Evolutionary conservation across 805 yeast genomes (phyloP).

Genomic region (Hanseniaspora clermontiae): DNA sequence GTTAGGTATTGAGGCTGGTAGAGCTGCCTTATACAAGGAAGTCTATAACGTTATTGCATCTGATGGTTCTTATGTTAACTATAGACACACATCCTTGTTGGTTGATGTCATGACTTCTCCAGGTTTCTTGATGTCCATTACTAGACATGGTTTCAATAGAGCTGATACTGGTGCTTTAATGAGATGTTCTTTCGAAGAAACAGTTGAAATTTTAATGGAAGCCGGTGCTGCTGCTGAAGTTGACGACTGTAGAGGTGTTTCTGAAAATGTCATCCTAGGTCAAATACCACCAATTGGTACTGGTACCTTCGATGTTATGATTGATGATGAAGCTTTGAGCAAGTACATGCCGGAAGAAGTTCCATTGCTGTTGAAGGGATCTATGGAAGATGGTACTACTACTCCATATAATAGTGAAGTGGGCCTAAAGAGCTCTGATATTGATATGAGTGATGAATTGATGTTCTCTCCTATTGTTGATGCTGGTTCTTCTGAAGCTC

Average conservation of each 20-base stretch:
- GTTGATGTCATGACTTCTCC: slow-evolving; percentile 98
- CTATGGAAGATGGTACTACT: slow-evolving; percentile 59
- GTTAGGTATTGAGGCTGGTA: slow-evolving; percentile 95
- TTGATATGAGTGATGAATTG: slow-evolving; percentile 53
- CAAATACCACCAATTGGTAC: slow-evolving; percentile 99
- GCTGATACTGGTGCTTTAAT: slow-evolving; percentile 97
- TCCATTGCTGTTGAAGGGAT: slow-evolving; percentile 21
- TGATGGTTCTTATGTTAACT: slow-evolving; percentile 98
- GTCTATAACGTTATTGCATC: slow-evolving; percentile 95
- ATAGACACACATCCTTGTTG: slow-evolving; percentile 92
- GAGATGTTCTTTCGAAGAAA: slow-evolving; percentile 99
- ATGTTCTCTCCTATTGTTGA: slow-evolving; percentile 89
- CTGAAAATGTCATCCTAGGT: slow-evolving; percentile 93
- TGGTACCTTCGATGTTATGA: slow-evolving; percentile 90
- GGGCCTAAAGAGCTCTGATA: slow-evolving; percentile 49
- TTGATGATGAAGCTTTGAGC: slow-evolving; percentile 77
- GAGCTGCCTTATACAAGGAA: slow-evolving; percentile 86
- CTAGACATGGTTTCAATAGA: slow-evolving; percentile 98
- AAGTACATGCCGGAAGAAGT: slow-evolving; percentile 32
- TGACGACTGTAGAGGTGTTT: slow-evolving; percentile 97
- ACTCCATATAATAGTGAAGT: slow-evolving; percentile 73
- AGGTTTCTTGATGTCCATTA: slow-evolving; percentile 96
- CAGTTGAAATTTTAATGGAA: slow-evolving; percentile 91
- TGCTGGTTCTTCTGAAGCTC: slow-evolving; percentile 65
- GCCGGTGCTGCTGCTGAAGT: slow-evolving; percentile 97